Conservation (phyloP, 495 filamentous ascomycete species). For the Neurospora hispaniola region DNA sequence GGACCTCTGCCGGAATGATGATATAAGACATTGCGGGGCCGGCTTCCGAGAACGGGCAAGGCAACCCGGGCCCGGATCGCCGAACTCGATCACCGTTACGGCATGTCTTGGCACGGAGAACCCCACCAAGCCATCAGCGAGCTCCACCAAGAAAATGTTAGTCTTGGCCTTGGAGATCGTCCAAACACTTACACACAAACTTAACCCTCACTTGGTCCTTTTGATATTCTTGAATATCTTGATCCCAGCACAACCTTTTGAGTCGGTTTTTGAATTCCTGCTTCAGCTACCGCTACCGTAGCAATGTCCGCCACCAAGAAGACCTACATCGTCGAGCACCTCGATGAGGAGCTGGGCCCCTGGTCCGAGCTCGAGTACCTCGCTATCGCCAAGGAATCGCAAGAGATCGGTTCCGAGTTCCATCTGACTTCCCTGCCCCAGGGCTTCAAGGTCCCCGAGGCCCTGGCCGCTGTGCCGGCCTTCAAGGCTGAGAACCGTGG, state of each 20-base stretch:
- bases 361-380: slow-evolving; percentile 92
- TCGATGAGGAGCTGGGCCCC: slow-evolving; percentile 83
- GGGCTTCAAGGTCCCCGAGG: slow-evolving; percentile 53
- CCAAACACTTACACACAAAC: neutral
- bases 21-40: neutral
- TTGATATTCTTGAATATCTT: neutral
- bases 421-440: slow-evolving; percentile 73
- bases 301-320: slow-evolving; percentile 26
- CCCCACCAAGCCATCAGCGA: neutral
- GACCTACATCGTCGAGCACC: slow-evolving; percentile 83
- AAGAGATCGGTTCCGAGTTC: slow-evolving; percentile 56
- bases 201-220: neutral
- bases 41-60: neutral
- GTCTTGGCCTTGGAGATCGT: neutral
- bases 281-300: too few species aligned
- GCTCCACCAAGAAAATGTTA: neutral
- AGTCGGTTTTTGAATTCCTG: too few species aligned
- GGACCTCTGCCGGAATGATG: neutral
- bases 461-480: slow-evolving; percentile 46
- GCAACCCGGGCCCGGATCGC: neutral
- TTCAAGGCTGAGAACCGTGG: slow-evolving; percentile 58
- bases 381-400: slow-evolving; percentile 71
- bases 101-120: neutral
- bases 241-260: neutral
- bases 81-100: neutral